These are phyloP conservation scores for Celoporthe dispersa DNA, from an alignment of 2,329 filamentous ascomycete genomes.

Conservation along the genomic window DNA sequence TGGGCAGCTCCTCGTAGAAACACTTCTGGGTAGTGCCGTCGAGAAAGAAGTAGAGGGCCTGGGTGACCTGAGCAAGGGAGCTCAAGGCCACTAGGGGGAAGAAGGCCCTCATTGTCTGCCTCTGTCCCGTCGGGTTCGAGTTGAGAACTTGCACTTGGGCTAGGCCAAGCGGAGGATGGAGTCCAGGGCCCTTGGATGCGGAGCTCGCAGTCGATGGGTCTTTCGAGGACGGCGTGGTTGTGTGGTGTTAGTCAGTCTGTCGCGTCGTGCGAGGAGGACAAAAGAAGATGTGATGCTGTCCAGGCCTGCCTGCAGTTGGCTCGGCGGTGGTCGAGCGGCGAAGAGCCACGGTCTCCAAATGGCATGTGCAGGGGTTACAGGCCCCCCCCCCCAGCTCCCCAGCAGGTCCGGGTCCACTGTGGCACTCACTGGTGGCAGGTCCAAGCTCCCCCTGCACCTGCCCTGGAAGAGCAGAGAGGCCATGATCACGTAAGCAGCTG, in stretches of 20 bases:
- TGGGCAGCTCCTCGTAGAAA: slow-evolving; percentile 97
- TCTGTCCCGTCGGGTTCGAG: slow-evolving; percentile 5
- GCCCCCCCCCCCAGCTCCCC: background rate
- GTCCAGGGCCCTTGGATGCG: background rate
- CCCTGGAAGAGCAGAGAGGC: background rate
- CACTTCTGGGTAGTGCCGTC: slow-evolving; percentile 86
- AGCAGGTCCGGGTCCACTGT: background rate
- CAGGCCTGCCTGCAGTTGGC: background rate
- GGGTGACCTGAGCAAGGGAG: slow-evolving; percentile 75
- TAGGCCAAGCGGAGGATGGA: background rate
- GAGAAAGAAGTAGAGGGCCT: slow-evolving; percentile 95
- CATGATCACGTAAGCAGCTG: slow-evolving; percentile 7
- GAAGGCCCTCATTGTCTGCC: slow-evolving; percentile 59
- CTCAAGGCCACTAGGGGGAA: slow-evolving; percentile 69
- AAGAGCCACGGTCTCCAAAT: slow-evolving; percentile 19
- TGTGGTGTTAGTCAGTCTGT: background rate
- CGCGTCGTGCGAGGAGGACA: background rate
- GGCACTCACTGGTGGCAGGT: background rate
- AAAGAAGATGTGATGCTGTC: background rate
- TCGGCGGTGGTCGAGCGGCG: background rate
- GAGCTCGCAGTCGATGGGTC: background rate
- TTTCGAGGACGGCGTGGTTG: background rate
- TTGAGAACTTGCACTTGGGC: background rate
- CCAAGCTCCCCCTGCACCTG: background rate
- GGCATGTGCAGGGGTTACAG: slow-evolving; percentile 7